Evolutionary conservation across 495 filamentous ascomycete genomes (phyloP).

Genomic region (Stereocaulon alpinum): DNA sequence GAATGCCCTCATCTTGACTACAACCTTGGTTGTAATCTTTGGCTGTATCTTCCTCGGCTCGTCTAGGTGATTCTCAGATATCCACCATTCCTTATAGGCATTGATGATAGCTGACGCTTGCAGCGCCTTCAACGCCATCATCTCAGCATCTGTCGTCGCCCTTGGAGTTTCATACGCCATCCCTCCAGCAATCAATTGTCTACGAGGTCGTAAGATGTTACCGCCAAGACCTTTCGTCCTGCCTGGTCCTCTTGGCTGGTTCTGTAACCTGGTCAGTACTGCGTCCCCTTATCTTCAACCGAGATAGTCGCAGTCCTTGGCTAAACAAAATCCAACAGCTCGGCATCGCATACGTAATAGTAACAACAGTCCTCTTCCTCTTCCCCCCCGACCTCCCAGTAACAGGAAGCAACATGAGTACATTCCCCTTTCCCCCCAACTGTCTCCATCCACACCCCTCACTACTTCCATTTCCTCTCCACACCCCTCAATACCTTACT

Average conservation of each 20-base stretch:
- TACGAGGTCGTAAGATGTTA: slow-evolving; percentile 54
- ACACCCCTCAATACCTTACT: neutral
- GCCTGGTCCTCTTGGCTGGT: slow-evolving; percentile 44
- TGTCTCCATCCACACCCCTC: neutral
- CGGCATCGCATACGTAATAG: slow-evolving; percentile 51
- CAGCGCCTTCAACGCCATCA: slow-evolving; percentile 50
- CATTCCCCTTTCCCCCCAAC: slow-evolving; percentile 16
- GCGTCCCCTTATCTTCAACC: too few species aligned
- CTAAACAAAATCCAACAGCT: slow-evolving; percentile 31
- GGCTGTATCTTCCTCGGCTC: slow-evolving; percentile 71
- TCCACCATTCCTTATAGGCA: too few species aligned
- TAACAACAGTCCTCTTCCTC: slow-evolving; percentile 67
- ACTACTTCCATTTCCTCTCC: neutral
- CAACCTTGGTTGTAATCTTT: slow-evolving; percentile 53
- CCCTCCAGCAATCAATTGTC: slow-evolving; percentile 55
- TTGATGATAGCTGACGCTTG: neutral
- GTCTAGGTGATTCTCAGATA: slow-evolving; percentile 18
- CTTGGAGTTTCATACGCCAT: slow-evolving; percentile 65
- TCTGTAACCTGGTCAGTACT: slow-evolving; percentile 35
- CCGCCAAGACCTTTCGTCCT: slow-evolving; percentile 53
- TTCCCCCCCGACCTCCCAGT: slow-evolving; percentile 61
- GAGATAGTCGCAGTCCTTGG: neutral
- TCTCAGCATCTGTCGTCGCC: slow-evolving; percentile 59
- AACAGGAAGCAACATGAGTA: slow-evolving; percentile 63
- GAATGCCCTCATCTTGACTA: slow-evolving; percentile 59